Evolutionary conservation across 768 basidiomycete genomes (phyloP).

Genomic region (Xerocomellus amylosporus): DNA sequence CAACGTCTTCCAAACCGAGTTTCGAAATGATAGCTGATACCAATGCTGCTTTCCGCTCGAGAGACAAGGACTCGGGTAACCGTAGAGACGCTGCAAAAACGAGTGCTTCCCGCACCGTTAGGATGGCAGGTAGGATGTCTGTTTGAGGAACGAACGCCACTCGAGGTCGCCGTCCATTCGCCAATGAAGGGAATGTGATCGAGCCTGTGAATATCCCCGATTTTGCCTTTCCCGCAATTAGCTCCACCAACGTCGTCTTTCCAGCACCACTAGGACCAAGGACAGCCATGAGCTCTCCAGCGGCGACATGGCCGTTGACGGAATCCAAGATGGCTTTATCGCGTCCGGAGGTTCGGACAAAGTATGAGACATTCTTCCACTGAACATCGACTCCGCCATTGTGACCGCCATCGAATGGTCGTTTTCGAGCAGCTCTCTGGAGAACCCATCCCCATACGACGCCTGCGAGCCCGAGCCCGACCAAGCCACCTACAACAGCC

Average conservation of each 20-base stretch:
- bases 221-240: constrained; percentile 83
- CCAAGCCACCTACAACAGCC: constrained; percentile 72
- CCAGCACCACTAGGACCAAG: constrained; percentile 93
- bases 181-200: constrained; percentile 52
- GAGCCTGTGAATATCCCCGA: constrained; percentile 63
- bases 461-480: constrained; percentile 55
- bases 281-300: constrained; percentile 88
- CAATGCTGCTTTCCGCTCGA: constrained; percentile 58
- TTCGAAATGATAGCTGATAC: constrained; percentile 73
- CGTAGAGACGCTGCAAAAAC: constrained; percentile 84
- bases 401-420: constrained; percentile 36
- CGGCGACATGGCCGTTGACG: constrained; percentile 65
- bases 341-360: constrained; percentile 41
- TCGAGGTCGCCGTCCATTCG: constrained; percentile 41
- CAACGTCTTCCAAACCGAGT: constrained; percentile 70
- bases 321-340: constrained; percentile 66
- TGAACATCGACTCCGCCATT: constrained; percentile 59
- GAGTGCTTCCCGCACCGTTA: constrained; percentile 81
- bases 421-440: constrained; percentile 61
- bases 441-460: constrained; percentile 58
- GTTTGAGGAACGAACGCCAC: constrained; percentile 88
- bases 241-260: constrained; percentile 89
- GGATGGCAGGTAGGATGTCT: constrained; percentile 73
- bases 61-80: constrained; percentile 68
- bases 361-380: constrained; percentile 70